A percentile compares a stretch with the other conserved stretches of the same genome.
Conservation (phyloP, 2,329 filamentous ascomycete genomes). For the Xylariaceae sp. region DNA sequence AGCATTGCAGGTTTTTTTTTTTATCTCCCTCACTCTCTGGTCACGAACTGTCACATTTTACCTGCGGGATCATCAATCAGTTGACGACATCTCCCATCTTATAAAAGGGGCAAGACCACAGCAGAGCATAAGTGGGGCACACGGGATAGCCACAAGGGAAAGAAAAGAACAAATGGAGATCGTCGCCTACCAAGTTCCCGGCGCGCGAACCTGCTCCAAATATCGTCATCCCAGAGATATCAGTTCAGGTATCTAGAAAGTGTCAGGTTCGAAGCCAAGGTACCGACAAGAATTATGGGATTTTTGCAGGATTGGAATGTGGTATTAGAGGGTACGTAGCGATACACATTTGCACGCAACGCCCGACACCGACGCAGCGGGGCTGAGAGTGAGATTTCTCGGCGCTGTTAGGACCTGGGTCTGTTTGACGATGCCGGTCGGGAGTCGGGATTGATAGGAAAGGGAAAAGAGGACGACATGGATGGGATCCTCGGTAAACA, state of each 20-base stretch:
- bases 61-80: neutral
- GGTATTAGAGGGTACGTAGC: neutral
- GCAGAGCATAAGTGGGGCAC: slow-evolving; percentile 5
- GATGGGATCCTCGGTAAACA: neutral
- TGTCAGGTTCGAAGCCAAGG: neutral
- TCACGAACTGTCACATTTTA: slow-evolving; percentile 8
- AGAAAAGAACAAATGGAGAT: slow-evolving; percentile 5
- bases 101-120: neutral
- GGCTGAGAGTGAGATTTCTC: neutral
- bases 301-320: neutral
- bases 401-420: neutral
- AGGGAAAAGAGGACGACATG: neutral
- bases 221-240: neutral
- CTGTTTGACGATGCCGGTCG: neutral
- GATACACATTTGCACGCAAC: neutral
- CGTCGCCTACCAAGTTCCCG: slow-evolving; percentile 11
- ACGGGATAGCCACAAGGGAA: neutral
- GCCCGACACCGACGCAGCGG: neutral
- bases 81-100: neutral
- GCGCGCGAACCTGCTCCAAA: slow-evolving; percentile 1
- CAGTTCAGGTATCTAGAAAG: neutral
- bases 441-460: neutral
- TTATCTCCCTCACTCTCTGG: neutral
- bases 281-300: neutral
- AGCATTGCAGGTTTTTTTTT: neutral